These are phyloP conservation scores for Cornus florida DNA, from an alignment of 148 eudicot genomes.

Conservation along the genomic window DNA sequence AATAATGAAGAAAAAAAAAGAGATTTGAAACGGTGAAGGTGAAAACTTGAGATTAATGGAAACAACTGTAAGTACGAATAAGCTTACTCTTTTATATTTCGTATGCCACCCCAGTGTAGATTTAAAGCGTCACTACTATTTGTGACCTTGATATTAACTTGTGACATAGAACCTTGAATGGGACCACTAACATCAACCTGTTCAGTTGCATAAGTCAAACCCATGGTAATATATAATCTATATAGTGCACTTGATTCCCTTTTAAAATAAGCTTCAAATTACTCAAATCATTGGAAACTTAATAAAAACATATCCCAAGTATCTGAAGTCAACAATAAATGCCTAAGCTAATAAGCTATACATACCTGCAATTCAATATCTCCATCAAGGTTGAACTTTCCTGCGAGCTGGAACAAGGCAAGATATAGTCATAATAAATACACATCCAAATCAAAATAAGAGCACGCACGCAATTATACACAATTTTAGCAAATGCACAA, in stretches of 20 bases:
- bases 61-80: background rate
- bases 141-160: constrained; percentile 58
- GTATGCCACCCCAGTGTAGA: constrained; percentile 90
- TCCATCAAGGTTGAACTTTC: constrained; percentile 71
- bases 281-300: background rate
- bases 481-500: background rate
- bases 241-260: background rate
- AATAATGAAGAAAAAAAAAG: background rate
- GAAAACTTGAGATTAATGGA: constrained; percentile 2
- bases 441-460: constrained; percentile 8
- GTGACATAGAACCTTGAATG: constrained; percentile 45
- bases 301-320: background rate
- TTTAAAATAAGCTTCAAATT: background rate
- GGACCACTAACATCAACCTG: constrained; percentile 74
- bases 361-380: constrained; percentile 87
- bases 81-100: constrained; percentile 55
- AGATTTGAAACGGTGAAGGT: constrained; percentile 2
- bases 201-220: constrained; percentile 22
- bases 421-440: constrained; percentile 4
- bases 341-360: background rate
- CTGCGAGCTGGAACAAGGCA: constrained; percentile 56
- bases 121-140: constrained; percentile 52
- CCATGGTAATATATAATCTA: background rate
- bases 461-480: background rate
- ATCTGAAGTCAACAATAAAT: background rate